Conservation (phyloP, 108 stramenopile species). For the Nitzschia sp. region DNA sequence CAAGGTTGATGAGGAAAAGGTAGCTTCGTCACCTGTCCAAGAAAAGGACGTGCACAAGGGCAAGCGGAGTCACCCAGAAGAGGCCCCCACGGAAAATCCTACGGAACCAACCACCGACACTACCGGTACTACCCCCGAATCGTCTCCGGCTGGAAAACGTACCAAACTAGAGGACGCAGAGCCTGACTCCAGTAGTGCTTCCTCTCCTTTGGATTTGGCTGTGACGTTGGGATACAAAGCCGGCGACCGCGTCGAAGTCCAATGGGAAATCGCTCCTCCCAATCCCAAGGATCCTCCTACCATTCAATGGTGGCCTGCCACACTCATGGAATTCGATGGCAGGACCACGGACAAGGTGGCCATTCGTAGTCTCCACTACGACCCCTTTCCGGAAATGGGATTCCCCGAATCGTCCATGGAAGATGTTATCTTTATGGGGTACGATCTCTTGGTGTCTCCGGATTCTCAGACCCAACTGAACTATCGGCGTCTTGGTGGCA, state of each 20-base stretch:
- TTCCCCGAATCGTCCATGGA: constrained; percentile 52
- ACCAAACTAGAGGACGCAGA: constrained; percentile 1
- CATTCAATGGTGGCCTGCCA: constrained; percentile 57
- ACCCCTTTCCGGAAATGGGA: constrained; percentile 46
- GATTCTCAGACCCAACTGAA: constrained; percentile 22
- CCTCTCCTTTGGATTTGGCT: constrained; percentile 38
- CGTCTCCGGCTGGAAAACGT: neutral
- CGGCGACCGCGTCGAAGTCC: constrained; percentile 57
- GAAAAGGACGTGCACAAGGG: neutral
- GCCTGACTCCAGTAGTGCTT: neutral
- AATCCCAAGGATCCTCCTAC: constrained; percentile 21
- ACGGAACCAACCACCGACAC: neutral
- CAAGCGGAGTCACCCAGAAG: neutral
- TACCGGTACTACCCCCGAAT: neutral
- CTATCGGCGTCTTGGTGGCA: constrained; percentile 15
- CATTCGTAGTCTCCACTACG: constrained; percentile 52
- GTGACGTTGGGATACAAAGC: constrained; percentile 33
- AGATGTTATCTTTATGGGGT: constrained; percentile 56
- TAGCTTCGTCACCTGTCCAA: neutral
- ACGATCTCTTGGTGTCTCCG: constrained; percentile 32
- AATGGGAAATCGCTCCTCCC: constrained; percentile 47
- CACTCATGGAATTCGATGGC: constrained; percentile 50
- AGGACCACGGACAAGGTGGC: constrained; percentile 46
- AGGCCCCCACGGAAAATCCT: neutral
- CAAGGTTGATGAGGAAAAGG: neutral